A percentile compares a stretch with the other conserved stretches of the same genome.
Conservation (phyloP, 805 yeast genomes). For the Spathaspora girioi region DNA sequence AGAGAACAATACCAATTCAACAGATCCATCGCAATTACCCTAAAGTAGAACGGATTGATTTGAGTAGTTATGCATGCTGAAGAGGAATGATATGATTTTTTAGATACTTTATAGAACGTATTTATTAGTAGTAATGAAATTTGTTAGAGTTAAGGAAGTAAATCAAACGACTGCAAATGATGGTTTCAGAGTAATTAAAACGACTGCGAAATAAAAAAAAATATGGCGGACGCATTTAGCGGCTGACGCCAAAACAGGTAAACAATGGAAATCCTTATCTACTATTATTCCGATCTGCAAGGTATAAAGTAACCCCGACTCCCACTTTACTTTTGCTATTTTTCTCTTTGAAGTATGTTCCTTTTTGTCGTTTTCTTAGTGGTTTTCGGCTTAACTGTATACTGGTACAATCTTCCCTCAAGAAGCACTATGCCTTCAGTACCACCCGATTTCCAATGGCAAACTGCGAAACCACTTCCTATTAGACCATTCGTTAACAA, state of each 20-base stretch:
- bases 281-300: too few species aligned
- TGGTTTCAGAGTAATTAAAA: neutral
- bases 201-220: neutral
- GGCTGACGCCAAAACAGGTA: neutral
- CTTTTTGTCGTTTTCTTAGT: neutral
- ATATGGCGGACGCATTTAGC: neutral
- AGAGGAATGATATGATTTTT: slow-evolving; percentile 15
- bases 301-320: too few species aligned
- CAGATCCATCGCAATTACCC: slow-evolving; percentile 30
- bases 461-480: slow-evolving; percentile 37
- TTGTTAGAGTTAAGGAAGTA: neutral
- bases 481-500: slow-evolving; percentile 36
- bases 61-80: slow-evolving; percentile 18
- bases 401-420: neutral
- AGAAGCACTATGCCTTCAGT: slow-evolving; percentile 20
- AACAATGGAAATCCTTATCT: neutral
- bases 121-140: neutral
- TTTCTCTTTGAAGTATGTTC: neutral
- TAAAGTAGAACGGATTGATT: slow-evolving; percentile 25
- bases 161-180: neutral
- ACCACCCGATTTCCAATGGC: slow-evolving; percentile 41
- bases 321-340: neutral
- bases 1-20: slow-evolving; percentile 25
- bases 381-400: neutral
- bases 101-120: neutral